These are phyloP conservation scores for Fistulinella prunicolor DNA, from an alignment of 768 basidiomycete species.

Conservation along the genomic window DNA sequence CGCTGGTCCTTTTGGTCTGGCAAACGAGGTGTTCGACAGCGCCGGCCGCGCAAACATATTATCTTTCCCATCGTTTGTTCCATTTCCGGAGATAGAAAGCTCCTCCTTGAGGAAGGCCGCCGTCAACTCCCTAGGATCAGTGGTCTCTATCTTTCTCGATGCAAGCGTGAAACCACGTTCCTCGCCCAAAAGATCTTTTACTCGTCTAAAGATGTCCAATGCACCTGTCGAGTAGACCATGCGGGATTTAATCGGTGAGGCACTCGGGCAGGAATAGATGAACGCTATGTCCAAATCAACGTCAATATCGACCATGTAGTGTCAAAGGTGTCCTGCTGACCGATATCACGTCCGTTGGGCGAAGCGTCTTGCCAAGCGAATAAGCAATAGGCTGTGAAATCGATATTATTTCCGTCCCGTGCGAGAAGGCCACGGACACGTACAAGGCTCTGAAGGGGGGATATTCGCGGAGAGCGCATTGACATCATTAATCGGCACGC, in stretches of 20 bases:
- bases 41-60: constrained; percentile 15
- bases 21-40: constrained; percentile 49
- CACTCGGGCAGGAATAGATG: constrained; percentile 87
- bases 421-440: constrained; percentile 1
- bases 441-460: constrained; percentile 58
- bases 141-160: constrained; percentile 76
- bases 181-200: constrained; percentile 49
- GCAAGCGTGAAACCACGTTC: constrained; percentile 41
- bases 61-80: constrained; percentile 1
- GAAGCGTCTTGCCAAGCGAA: constrained; percentile 59
- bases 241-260: constrained; percentile 76
- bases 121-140: constrained; percentile 70
- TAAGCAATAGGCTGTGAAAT: constrained; percentile 50
- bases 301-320: constrained; percentile 1
- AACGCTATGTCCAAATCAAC: constrained; percentile 52
- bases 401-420: background rate
- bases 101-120: constrained; percentile 59
- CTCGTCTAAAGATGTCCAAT: constrained; percentile 51
- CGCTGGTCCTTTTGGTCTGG: constrained; percentile 66
- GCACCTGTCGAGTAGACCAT: constrained; percentile 87
- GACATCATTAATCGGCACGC: constrained; percentile 38
- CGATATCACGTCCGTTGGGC: constrained; percentile 52
- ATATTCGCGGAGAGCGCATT: constrained; percentile 47
- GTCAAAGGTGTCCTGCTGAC: constrained; percentile 37
- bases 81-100: constrained; percentile 41